These are phyloP conservation scores for Hibiscus mutabilis DNA, from an alignment of 345 rosid species.

Conservation along the genomic window DNA sequence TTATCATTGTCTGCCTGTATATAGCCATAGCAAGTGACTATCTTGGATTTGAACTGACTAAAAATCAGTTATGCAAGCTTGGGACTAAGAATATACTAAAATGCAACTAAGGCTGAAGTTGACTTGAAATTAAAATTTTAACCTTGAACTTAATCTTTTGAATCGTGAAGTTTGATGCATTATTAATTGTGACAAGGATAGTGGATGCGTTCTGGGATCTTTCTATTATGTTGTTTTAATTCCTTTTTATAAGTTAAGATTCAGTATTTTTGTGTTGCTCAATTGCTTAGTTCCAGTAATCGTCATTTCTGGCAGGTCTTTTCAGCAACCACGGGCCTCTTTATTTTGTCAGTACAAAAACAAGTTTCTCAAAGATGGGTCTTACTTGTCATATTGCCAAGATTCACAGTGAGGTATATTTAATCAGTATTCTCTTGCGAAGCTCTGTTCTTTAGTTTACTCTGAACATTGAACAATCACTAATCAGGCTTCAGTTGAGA, in stretches of 20 bases:
- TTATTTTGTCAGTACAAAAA: slow-evolving; percentile 82
- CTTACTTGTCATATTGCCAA: slow-evolving; percentile 90
- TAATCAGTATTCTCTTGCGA: slow-evolving; percentile 1
- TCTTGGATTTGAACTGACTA: not conserved
- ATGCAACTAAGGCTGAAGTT: not conserved
- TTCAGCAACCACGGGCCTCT: slow-evolving; percentile 98
- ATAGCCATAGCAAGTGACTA: not conserved
- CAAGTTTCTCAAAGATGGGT: slow-evolving; percentile 83
- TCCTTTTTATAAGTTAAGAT: not conserved
- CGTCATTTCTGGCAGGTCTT: slow-evolving; percentile 55
- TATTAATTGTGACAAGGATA: not conserved
- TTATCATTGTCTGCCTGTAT: not conserved
- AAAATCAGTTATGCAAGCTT: not conserved
- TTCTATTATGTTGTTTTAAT: not conserved
- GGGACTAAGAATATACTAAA: not conserved
- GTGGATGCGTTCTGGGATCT: not conserved
- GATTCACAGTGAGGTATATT: slow-evolving; percentile 90
- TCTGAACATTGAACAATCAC: slow-evolving; percentile 21
- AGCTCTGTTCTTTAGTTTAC: not conserved
- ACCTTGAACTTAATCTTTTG: not conserved
- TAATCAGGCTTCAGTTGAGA: slow-evolving; percentile 89
- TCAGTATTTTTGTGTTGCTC: not conserved
- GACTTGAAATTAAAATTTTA: not conserved
- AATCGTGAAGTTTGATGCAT: not conserved
- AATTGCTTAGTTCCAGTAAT: not conserved